These are phyloP conservation scores for Leccinum imitatum DNA, from an alignment of 768 basidiomycete genomes.

Conservation along the genomic window DNA sequence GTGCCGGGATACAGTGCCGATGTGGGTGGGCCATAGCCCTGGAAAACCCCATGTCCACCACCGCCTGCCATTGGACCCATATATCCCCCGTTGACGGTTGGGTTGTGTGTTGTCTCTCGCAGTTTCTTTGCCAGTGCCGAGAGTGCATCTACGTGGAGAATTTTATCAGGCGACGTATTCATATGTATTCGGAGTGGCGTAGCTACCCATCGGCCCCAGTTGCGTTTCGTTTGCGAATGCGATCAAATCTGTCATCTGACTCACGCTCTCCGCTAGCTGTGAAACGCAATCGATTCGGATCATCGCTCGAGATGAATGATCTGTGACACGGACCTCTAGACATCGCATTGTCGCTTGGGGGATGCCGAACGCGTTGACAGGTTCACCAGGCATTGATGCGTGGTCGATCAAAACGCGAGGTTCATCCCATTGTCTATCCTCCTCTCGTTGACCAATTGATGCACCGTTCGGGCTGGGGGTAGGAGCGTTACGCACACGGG, in stretches of 20 bases:
- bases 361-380: constrained; percentile 86
- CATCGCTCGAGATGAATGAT: neutral
- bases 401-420: constrained; percentile 57
- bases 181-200: constrained; percentile 24
- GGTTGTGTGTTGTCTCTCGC: constrained; percentile 29
- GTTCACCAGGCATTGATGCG: constrained; percentile 74
- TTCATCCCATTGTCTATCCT: constrained; percentile 67
- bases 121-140: constrained; percentile 39
- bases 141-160: constrained; percentile 43
- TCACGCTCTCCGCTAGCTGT: constrained; percentile 79
- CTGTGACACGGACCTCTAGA: constrained; percentile 57
- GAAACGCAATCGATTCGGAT: constrained; percentile 10
- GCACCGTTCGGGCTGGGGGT: constrained; percentile 35
- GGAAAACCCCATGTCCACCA: constrained; percentile 27
- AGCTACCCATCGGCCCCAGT: constrained; percentile 68
- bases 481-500: constrained; percentile 33
- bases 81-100: constrained; percentile 17
- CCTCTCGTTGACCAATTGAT: constrained; percentile 37
- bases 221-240: constrained; percentile 52
- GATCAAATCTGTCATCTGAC: constrained; percentile 78
- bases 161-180: constrained; percentile 23
- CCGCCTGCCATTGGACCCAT: constrained; percentile 16
- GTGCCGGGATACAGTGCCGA: constrained; percentile 46
- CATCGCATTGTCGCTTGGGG: constrained; percentile 89
- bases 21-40: constrained; percentile 30